Percentiles rank a stretch among this genome's conserved stretches.
Evolutionary conservation across 2,329 filamentous ascomycete genomes (phyloP).

Genomic region (Fusarium secorum): DNA sequence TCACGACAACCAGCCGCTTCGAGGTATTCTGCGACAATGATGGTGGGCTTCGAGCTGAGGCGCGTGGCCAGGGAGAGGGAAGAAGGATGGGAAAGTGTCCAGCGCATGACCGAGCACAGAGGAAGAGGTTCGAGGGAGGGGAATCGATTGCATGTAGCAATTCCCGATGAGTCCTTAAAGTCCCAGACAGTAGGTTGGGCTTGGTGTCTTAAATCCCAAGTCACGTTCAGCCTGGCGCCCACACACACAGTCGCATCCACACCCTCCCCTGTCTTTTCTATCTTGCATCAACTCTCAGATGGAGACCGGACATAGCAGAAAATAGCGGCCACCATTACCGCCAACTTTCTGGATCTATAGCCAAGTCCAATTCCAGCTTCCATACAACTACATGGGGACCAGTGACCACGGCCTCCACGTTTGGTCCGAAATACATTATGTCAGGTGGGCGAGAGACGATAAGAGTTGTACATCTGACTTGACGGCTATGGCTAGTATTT

Average conservation of each 20-base stretch:
- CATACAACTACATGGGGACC: conserved; percentile 11
- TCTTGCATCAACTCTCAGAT: conserved; percentile 12
- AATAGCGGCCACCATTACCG: conserved; percentile 24
- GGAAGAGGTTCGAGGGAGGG: conserved; percentile 21
- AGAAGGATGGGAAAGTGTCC: conserved; percentile 28
- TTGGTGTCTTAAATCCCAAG: conserved; percentile 49
- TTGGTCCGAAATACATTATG: conserved; percentile 30
- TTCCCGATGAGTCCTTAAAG: conserved; percentile 38
- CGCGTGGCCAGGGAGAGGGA: conserved; percentile 37
- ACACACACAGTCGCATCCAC: conserved; percentile 35
- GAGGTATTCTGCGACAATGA: conserved; percentile 14
- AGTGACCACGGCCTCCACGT: conserved; percentile 32
- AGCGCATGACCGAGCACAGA: conserved; percentile 36
- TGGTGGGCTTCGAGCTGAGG: conserved; percentile 32
- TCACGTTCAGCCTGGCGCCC: conserved; percentile 47
- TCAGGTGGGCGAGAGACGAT: conserved; percentile 38
- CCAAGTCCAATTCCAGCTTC: conserved; percentile 26
- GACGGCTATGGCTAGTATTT: conserved; percentile 35
- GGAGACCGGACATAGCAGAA: conserved; percentile 25
- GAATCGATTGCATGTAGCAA: conserved; percentile 42
- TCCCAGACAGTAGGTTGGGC: conserved; percentile 40
- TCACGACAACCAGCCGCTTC: conserved; percentile 16
- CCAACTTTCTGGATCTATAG: conserved; percentile 27
- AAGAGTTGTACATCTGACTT: conserved; percentile 41
- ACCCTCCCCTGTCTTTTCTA: conserved; percentile 29